Conservation (phyloP, 108 stramenopile species). For the Cyclotella baltica region DNA sequence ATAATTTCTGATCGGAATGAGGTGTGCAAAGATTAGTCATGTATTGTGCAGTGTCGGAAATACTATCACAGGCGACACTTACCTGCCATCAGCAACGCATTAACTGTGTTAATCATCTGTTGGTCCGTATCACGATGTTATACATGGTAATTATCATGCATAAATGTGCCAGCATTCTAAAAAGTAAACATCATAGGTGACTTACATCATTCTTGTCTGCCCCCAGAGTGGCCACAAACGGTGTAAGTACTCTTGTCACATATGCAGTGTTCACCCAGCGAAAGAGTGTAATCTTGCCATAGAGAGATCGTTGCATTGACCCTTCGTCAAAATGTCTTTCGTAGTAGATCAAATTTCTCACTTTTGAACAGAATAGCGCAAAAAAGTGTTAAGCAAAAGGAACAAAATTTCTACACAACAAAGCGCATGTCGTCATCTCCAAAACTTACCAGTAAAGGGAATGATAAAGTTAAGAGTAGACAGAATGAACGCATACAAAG, state of each 20-base stretch:
- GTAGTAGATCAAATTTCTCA: slow-evolving; percentile 65
- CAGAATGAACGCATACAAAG: slow-evolving; percentile 31
- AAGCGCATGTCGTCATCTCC: not conserved
- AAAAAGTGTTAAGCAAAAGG: too few species aligned
- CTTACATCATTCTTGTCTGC: slow-evolving; percentile 32
- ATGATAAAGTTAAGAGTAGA: slow-evolving; percentile 68
- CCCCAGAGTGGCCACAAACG: slow-evolving; percentile 59
- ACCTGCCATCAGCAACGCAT: slow-evolving; percentile 59
- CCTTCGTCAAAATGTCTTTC: slow-evolving; percentile 78
- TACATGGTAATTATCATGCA: not conserved
- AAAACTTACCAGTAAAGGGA: slow-evolving; percentile 44
- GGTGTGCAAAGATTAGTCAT: not conserved
- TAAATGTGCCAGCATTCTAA: not conserved
- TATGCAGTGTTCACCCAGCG: slow-evolving; percentile 83
- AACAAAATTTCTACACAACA: not conserved
- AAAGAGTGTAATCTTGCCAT: slow-evolving; percentile 80
- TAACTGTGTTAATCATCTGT: slow-evolving; percentile 62
- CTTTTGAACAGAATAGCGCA: too few species aligned
- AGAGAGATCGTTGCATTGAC: slow-evolving; percentile 62
- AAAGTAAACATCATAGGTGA: not conserved
- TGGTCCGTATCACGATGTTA: slow-evolving; percentile 7
- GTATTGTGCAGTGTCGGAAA: not conserved
- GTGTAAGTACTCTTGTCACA: slow-evolving; percentile 63
- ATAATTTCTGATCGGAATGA: slow-evolving; percentile 57
- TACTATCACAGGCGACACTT: not conserved